Conservation (phyloP, 1,139 yeast species). For the Pichia sorboxylosa region DNA sequence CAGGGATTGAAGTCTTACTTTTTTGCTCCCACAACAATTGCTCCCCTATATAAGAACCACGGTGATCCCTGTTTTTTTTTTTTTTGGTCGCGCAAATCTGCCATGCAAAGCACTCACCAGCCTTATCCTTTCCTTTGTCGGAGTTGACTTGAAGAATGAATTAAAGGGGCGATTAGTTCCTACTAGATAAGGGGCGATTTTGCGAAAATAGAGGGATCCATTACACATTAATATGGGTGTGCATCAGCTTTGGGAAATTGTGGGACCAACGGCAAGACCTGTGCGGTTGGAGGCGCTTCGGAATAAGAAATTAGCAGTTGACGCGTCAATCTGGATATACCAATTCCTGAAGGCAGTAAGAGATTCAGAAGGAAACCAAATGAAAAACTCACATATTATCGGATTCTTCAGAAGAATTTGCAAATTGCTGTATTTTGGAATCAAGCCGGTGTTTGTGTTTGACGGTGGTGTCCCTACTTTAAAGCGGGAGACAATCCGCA, state of each 20-base stretch:
- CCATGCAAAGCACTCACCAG: too few species aligned
- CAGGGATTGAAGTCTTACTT: too few species aligned
- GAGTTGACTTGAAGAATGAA: too few species aligned
- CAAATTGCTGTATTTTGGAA: conserved; percentile 79
- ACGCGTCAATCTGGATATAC: conserved; percentile 98
- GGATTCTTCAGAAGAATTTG: conserved; percentile 94
- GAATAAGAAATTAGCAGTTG: conserved; percentile 77
- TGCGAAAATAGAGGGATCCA: too few species aligned
- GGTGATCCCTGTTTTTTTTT: too few species aligned
- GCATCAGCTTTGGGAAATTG: conserved; percentile 83
- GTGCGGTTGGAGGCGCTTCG: conserved; percentile 75
- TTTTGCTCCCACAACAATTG: too few species aligned
- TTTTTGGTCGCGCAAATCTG: too few species aligned
- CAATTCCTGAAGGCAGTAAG: conserved; percentile 93
- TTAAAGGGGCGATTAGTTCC: too few species aligned
- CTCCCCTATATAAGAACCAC: too few species aligned
- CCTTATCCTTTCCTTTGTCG: too few species aligned
- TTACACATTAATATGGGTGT: too few species aligned
- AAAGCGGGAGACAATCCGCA: conserved; percentile 63
- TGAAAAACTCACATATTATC: conserved; percentile 74
- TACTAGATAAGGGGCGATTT: too few species aligned
- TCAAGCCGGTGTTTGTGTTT: conserved; percentile 86
- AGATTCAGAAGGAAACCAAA: conserved; percentile 69
- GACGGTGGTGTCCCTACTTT: conserved; percentile 94
- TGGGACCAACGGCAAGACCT: conserved; percentile 85